Base-by-base conservation (phyloP, 2,329 filamentous ascomycete species). In the Trichophyton benhamiae region DNA sequence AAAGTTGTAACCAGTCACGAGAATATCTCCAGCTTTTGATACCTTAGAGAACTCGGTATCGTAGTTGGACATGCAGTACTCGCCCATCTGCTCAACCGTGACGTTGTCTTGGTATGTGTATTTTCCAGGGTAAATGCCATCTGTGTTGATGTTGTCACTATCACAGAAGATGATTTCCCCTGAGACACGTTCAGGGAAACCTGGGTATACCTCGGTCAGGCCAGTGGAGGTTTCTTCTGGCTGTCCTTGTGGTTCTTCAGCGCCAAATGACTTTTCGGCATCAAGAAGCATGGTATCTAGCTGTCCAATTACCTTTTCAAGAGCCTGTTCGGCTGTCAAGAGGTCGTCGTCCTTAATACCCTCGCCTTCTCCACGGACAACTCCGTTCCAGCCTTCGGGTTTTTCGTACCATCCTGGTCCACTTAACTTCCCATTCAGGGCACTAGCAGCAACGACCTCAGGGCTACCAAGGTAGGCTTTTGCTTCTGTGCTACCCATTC, bases 21-120 rank as follows among this genome's bases (percentile, higher is more conserved):
- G 82, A 60, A 96, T 89, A 68, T 97, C 91, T 57, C 84, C 85
- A 0, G 82, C 71, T 65, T 82, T 81, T 53, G 87, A 86, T 41
- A 86, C 78, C 0, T 75, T 72, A 8, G 79, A 73, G 71, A 96
- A 96, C 0, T 78, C 72, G 0, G 81, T 76, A 71, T 97, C 92
- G 76, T 96, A 97, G 79, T 97, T 97, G 72, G 87, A 82, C 91
- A 97, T 96, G 74, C 88, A 91, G 0, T 91, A 91, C 66, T 88
- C 79, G 0, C 90, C 89, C 92, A 97, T 96, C 61, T 84, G 84
- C 64, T 89, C 87, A 0, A 76, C 78, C 0, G 87, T 77, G 0
- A 97, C 80, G 68, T 88, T 82, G 70, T 97, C 91, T 71, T 95
- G 89, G 75, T 97, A 97, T 0, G 91, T 96, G 73, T 89, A 91